These are phyloP conservation scores for Ophiostoma ips DNA, from an alignment of 2,329 filamentous ascomycete species.

Conservation along the genomic window DNA sequence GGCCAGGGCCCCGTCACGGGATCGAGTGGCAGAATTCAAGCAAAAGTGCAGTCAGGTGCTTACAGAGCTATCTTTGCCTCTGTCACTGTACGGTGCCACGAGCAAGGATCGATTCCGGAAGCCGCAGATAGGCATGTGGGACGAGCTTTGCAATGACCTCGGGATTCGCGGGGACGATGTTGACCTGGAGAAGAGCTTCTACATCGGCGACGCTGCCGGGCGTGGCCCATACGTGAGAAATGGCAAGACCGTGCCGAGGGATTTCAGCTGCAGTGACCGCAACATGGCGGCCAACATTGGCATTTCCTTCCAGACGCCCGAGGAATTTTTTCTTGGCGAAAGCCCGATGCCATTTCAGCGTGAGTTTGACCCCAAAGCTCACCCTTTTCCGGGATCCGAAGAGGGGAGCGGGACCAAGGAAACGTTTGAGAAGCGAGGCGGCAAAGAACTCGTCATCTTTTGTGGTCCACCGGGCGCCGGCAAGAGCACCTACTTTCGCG, in stretches of 20 bases:
- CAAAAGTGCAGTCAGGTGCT: slow-evolving; percentile 60
- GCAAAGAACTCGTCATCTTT: slow-evolving; percentile 66
- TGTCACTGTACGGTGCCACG: slow-evolving; percentile 76
- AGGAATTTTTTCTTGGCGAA: slow-evolving; percentile 75
- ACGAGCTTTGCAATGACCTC: slow-evolving; percentile 43
- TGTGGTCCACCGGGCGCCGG: slow-evolving; percentile 82
- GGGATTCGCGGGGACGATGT: slow-evolving; percentile 34
- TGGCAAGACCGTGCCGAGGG: slow-evolving; percentile 41
- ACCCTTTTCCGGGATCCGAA: slow-evolving; percentile 28
- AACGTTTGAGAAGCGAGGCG: slow-evolving; percentile 43
- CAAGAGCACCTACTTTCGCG: slow-evolving; percentile 85
- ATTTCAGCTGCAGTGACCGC: slow-evolving; percentile 54
- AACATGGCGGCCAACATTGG: slow-evolving; percentile 80
- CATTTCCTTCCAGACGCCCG: slow-evolving; percentile 69
- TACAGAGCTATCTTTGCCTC: slow-evolving; percentile 57
- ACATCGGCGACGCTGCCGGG: slow-evolving; percentile 76
- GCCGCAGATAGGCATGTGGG: slow-evolving; percentile 83
- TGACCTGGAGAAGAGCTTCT: slow-evolving; percentile 61
- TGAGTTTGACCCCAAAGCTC: slow-evolving; percentile 54
- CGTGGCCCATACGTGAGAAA: slow-evolving; percentile 31
- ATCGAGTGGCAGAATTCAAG: slow-evolving; percentile 68
- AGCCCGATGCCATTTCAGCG: slow-evolving; percentile 50
- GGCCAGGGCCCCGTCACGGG: slow-evolving; percentile 34
- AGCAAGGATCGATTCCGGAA: slow-evolving; percentile 72
- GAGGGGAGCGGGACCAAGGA: background rate